Evolutionary conservation across 768 basidiomycete species (phyloP).

Genomic region (Leccinellum albellum): DNA sequence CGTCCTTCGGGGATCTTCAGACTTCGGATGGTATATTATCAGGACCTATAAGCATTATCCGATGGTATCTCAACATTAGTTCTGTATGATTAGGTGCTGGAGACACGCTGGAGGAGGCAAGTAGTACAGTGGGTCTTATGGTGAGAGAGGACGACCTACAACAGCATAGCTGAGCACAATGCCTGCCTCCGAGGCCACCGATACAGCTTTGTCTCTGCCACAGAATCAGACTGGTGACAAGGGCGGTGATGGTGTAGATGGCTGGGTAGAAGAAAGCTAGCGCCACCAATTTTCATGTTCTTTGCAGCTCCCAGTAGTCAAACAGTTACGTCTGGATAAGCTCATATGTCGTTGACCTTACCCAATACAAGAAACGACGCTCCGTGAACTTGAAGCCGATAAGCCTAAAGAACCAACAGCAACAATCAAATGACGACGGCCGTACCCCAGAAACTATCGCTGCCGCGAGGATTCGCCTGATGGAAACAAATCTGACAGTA

Average conservation of each 20-base stretch:
- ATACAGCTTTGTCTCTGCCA: too few relatives aligned
- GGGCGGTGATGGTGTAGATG: neutral
- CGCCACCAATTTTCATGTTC: constrained; percentile 25
- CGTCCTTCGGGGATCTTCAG: neutral
- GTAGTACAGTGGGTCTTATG: neutral
- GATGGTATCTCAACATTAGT: neutral
- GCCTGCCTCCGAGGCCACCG: neutral
- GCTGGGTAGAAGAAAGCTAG: neutral
- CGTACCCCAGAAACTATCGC: constrained; percentile 67
- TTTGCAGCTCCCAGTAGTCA: constrained; percentile 56
- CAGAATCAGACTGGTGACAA: neutral
- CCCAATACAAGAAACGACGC: constrained; percentile 74
- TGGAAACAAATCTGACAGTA: constrained; percentile 51
- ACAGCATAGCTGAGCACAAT: neutral
- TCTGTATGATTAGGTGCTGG: neutral
- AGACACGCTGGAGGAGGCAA: neutral
- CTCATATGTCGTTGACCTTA: constrained; percentile 71
- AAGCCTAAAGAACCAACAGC: neutral
- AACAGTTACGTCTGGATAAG: constrained; percentile 73
- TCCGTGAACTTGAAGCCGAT: constrained; percentile 35
- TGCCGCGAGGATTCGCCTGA: constrained; percentile 65
- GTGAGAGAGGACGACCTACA: neutral
- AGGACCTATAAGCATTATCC: neutral
- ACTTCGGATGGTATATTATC: too few relatives aligned
- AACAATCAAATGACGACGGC: constrained; percentile 14